These are phyloP conservation scores for Jacaranda copaia DNA, from an alignment of 257 asterid genomes.

Conservation along the genomic window DNA sequence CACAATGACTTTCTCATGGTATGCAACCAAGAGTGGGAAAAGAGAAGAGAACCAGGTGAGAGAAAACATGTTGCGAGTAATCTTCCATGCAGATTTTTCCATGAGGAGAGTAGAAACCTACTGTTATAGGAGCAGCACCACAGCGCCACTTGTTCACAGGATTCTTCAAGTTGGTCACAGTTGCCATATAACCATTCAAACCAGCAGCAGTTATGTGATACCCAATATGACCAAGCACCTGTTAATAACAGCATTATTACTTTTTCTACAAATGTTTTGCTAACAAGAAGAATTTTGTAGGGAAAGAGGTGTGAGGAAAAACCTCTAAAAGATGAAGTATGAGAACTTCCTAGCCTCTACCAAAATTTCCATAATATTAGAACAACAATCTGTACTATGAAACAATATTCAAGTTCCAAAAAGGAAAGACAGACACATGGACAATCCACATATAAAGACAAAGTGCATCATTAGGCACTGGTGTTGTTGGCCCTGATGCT, in stretches of 20 bases:
- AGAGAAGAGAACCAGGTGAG: neutral
- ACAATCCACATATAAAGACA: neutral
- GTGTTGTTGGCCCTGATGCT: neutral
- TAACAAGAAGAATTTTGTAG: slow-evolving; percentile 15
- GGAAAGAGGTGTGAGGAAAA: slow-evolving; percentile 1
- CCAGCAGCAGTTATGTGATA: slow-evolving; percentile 93
- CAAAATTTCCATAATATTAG: neutral
- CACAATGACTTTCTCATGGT: neutral
- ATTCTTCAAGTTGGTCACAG: slow-evolving; percentile 84
- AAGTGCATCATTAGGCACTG: neutral
- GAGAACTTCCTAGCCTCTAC: too few relatives aligned
- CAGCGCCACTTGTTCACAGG: slow-evolving; percentile 94
- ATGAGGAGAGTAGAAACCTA: slow-evolving; percentile 37
- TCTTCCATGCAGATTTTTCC: neutral
- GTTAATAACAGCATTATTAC: slow-evolving; percentile 3
- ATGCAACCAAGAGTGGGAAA: neutral
- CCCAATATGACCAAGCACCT: slow-evolving; percentile 93
- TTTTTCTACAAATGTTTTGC: slow-evolving; percentile 24
- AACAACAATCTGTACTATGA: neutral
- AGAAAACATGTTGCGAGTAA: neutral
- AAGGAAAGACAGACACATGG: neutral
- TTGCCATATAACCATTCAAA: slow-evolving; percentile 93
- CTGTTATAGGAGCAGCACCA: slow-evolving; percentile 97
- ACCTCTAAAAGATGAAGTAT: neutral
- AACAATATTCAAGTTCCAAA: neutral